These are phyloP conservation scores for Paraphaeosphaeria minitans DNA, from an alignment of 2,329 filamentous ascomycete genomes.

Conservation along the genomic window DNA sequence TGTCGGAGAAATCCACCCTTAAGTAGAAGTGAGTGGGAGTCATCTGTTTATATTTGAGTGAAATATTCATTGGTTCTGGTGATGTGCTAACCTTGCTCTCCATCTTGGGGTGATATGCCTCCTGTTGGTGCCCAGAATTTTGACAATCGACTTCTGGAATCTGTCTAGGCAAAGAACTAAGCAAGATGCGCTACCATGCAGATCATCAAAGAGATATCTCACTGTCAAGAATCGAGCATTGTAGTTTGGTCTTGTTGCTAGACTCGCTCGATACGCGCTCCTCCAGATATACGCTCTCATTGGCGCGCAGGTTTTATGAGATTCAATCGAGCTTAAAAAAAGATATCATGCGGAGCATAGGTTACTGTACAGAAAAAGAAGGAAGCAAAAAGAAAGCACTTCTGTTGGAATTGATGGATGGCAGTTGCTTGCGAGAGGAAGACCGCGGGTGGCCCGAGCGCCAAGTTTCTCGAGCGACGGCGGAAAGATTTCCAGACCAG, in stretches of 20 bases:
- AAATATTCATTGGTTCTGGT: not conserved
- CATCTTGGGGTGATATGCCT: constrained; percentile 63
- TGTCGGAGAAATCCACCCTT: constrained; percentile 54
- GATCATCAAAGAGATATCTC: constrained; percentile 18
- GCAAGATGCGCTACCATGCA: not conserved
- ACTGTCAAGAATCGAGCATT: constrained; percentile 47
- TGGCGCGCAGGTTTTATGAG: constrained; percentile 15
- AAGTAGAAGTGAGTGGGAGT: constrained; percentile 52
- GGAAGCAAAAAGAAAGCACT: not conserved
- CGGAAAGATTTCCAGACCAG: constrained; percentile 37
- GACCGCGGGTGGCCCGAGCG: constrained; percentile 30
- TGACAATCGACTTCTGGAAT: constrained; percentile 68
- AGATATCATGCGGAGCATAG: not conserved
- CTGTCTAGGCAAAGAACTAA: constrained; percentile 49
- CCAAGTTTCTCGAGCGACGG: constrained; percentile 21
- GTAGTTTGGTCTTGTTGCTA: constrained; percentile 11
- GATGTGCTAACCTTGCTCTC: constrained; percentile 47
- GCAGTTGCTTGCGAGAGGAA: constrained; percentile 18
- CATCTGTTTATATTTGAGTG: constrained; percentile 30
- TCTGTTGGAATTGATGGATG: constrained; percentile 13
- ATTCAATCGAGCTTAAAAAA: not conserved
- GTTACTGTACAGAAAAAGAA: not conserved
- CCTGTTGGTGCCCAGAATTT: constrained; percentile 80
- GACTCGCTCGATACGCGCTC: constrained; percentile 21
- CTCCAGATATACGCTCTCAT: constrained; percentile 36